Base-by-base conservation (phyloP, 352 stramenopile species). In the Phytophthora citrophthora region DNA sequence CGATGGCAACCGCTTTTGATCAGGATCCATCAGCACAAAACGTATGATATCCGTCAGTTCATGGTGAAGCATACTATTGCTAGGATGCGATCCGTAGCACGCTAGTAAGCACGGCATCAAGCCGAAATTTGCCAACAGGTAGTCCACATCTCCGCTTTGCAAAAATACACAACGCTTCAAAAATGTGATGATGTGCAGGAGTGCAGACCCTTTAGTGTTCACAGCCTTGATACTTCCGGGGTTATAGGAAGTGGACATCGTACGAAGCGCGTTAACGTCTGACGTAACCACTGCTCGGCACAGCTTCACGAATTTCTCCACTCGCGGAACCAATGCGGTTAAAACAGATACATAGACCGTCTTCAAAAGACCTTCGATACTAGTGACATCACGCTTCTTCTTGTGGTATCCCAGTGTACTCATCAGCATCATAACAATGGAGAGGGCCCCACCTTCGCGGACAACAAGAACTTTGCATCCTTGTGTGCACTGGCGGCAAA, bases 401-500 rank as follows among this genome's bases (percentile, higher is more conserved):
- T 91, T 92, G 73, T 95, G 88, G 46, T 95, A 95, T 4, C 86
- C 86, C 26, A 95, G 51, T 1, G 83, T 90, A 39, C 83, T 84
- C 86, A 94, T 92, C 36, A 94, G 71, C 79, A 90, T 93, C 85
- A 95, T 94, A 13, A 93, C 74, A 18, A 95, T 89, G 8, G 88
- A 94, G 4, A 95, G 67, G n/a, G 88, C 79, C 9, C 88, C 88
- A 6, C 83, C 88, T 72, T 95, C 85, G 63, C 89, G 75, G 32
- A 93, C 77, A 34, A 91, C 76, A 18, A 91, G 74, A 10, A 68
- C 72, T 6, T 53, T 75, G 18, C 70, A 77, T 32, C 81, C 83
- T 63, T 90, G 69, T 2, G 77, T 86, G 16, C 79, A 83, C 49
- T 95, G 88, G 2, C 88, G 79, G 45, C 83, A 83, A 23, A 94